Conservation (phyloP, 352 stramenopile species). For the Phytophthora ohioensis region DNA sequence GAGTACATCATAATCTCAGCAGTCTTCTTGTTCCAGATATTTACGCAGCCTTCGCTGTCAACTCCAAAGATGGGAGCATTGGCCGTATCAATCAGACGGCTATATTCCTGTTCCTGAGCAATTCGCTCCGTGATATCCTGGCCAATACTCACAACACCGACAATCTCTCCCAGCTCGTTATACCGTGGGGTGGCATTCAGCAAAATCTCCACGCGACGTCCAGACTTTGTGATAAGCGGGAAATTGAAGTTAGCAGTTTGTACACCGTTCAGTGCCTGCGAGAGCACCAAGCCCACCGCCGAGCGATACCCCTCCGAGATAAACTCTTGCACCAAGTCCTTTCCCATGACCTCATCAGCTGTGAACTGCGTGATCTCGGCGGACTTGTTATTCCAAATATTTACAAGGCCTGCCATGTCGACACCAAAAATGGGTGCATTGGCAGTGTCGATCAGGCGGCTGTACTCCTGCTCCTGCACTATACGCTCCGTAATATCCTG, state of each 20-base stretch:
- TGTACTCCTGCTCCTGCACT: slow-evolving; percentile 91
- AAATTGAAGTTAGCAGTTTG: slow-evolving; percentile 89
- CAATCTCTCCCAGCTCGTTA: slow-evolving; percentile 77
- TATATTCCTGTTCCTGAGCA: slow-evolving; percentile 91
- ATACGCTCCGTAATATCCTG: slow-evolving; percentile 87
- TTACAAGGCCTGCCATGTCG: slow-evolving; percentile 76
- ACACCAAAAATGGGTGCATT: slow-evolving; percentile 92
- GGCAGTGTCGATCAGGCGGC: slow-evolving; percentile 86
- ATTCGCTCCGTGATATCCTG: slow-evolving; percentile 91
- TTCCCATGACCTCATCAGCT: slow-evolving; percentile 89
- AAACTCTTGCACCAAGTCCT: slow-evolving; percentile 90
- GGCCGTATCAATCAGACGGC: slow-evolving; percentile 88
- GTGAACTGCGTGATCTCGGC: slow-evolving; percentile 91
- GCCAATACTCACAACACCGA: slow-evolving; percentile 87
- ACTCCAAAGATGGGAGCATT: slow-evolving; percentile 93
- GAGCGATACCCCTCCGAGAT: slow-evolving; percentile 83
- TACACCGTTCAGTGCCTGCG: slow-evolving; percentile 72
- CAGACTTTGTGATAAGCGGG: slow-evolving; percentile 80
- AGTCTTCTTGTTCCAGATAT: slow-evolving; percentile 94
- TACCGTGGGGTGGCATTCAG: slow-evolving; percentile 82
- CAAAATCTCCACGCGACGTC: slow-evolving; percentile 78
- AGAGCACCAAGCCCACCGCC: slow-evolving; percentile 70
- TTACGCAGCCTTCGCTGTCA: slow-evolving; percentile 79
- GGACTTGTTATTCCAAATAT: slow-evolving; percentile 93
- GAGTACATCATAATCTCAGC: slow-evolving; percentile 92